Base-by-base conservation (phyloP, 192 early-diverging fungal genomes). In the Umbelopsis isabellina region DNA sequence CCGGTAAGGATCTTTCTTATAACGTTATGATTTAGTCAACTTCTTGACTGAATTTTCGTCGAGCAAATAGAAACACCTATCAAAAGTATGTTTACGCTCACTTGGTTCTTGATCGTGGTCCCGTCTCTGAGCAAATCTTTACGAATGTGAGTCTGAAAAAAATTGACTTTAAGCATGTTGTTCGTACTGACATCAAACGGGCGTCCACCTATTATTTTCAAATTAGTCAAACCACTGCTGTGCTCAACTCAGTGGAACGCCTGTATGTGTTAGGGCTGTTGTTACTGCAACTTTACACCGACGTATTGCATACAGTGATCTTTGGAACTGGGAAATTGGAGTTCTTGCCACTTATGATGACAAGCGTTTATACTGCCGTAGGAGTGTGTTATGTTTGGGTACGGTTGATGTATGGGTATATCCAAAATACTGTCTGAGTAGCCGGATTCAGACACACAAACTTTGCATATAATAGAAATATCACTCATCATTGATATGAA, bases 301-400 rank as follows among this genome's bases (percentile, higher is more conserved):
- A 82, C 23, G 37, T 90, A n/a, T 44, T 83, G 10, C 90, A 91
- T 50, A 77, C 83, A 25, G 15, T 84, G 11, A 25, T 88, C 9
- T 84, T 88, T 79, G 72, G 82, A 7, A 65, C 69, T 74, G 82
- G 82, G 1, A 77, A 75, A 33, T 65, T 93, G 46, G 86, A 86
- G 70, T 96, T 97, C 67, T 69, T 97, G 70, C 93, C 94, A 18
- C 81, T 97, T 69, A 89, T 94, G 85, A 69, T 91, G 49, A 88
- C 89, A 0, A 93, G 91, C 2, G 84, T 93, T 11, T 95, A 95
- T 73, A 87, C 86, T 20, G 84, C 90, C 11, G 58, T 90, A 1
- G 95, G 94, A 18, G 82, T 96, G 10, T 41, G 87, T 25, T 94
- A 92, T 76, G 85, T 89, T 45, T 91, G 90, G 90, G 51, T 82